A percentile compares a stretch with the other conserved stretches of the same genome.
phyloP scores from a whole-genome alignment of 441 rosid species.

The Breynia disticha region DNA sequence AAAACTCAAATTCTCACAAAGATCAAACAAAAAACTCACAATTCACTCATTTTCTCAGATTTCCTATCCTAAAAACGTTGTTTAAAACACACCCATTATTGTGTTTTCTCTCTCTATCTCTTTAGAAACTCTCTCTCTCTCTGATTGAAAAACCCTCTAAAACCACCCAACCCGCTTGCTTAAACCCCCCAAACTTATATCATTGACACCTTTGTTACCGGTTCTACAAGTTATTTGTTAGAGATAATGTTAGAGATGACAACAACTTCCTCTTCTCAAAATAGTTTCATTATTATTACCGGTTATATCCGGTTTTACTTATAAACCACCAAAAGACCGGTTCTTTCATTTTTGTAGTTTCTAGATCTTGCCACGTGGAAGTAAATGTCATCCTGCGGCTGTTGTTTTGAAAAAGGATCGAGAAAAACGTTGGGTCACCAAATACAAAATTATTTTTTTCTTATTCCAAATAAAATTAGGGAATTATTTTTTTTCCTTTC shows the following conservation, averaged over 20 bases:
- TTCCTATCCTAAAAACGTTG: conserved; percentile 28
- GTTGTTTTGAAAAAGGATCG: conserved; percentile 16
- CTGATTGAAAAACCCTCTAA: conserved; percentile 64
- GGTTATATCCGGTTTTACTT: conserved; percentile 29
- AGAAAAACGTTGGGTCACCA: conserved; percentile 39
- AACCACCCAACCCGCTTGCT: conserved; percentile 31
- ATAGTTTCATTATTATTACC: too few species aligned
- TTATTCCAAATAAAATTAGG: background rate
- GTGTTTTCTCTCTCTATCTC: conserved; percentile 7
- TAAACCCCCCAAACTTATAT: conserved; percentile 57
- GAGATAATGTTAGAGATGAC: too few species aligned
- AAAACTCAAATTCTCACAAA: conserved; percentile 8
- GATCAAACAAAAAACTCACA: conserved; percentile 10
- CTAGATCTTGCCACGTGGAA: conserved; percentile 30
- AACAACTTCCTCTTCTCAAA: too few species aligned
- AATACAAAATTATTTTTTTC: conserved; percentile 4
- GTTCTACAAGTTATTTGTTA: conserved; percentile 37
- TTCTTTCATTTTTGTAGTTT: conserved; percentile 24
- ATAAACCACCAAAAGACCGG: conserved; percentile 38
- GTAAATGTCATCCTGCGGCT: conserved; percentile 22
- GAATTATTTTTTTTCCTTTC: background rate
- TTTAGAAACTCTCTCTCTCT: background rate
- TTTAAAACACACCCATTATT: conserved; percentile 21
- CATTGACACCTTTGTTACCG: conserved; percentile 35
- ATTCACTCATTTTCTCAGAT: conserved; percentile 16